phyloP scores from a whole-genome alignment of 495 filamentous ascomycete species.

The Aspergillus asperescens region DNA sequence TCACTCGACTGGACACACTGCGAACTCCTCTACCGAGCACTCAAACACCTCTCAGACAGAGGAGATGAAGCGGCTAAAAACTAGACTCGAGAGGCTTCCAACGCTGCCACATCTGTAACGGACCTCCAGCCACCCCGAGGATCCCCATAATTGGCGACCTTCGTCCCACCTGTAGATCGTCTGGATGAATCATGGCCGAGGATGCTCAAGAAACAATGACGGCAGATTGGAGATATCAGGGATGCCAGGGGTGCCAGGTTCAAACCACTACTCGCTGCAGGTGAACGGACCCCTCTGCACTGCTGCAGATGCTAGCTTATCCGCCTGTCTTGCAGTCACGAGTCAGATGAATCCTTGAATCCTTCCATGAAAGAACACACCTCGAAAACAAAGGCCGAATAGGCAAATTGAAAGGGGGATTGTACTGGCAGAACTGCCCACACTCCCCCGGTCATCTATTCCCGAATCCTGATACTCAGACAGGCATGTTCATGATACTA shows the following conservation, averaged over 20 bases:
- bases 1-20: not conserved
- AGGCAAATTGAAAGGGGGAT: not conserved
- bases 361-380: not conserved
- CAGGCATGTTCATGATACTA: slow-evolving; percentile 6
- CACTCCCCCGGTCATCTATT: not conserved
- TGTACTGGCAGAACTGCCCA: not conserved
- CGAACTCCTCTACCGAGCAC: not conserved
- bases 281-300: slow-evolving; percentile 20
- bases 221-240: not conserved
- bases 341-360: slow-evolving; percentile 3
- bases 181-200: not conserved
- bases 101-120: not conserved
- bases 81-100: not conserved
- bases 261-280: slow-evolving; percentile 8
- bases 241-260: not conserved
- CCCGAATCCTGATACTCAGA: not conserved
- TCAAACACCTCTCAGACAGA: not conserved
- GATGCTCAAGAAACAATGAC: not conserved
- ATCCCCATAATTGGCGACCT: not conserved
- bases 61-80: not conserved
- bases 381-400: not conserved
- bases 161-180: not conserved
- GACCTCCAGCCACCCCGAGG: not conserved
- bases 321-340: slow-evolving; percentile 8
- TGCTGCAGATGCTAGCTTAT: slow-evolving; percentile 12